Evolutionary conservation across 2,329 filamentous ascomycete species (phyloP), one percentile per base, ranked within the genome.

Genomic region (Clarireedia monteithiana): DNA sequence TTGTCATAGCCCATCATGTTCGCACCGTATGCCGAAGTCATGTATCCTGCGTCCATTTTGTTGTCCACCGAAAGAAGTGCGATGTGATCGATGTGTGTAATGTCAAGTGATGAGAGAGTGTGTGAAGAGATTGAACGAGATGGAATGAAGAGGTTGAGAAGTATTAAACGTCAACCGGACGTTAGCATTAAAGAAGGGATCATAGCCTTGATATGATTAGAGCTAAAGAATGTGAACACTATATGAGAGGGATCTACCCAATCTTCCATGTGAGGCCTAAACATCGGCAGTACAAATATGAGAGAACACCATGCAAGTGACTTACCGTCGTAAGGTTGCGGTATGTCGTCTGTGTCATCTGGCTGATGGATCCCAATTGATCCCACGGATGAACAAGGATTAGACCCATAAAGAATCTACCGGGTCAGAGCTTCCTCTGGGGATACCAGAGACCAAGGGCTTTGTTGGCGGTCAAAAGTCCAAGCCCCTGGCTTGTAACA

Each of bases 311-410:
- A 64, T 66, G 64, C 60, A 61, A 64, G 56, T 64, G 63, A 67
- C 59, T 66, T 64, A 62, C 59, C 60, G 65, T 64, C 60, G 65
- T 64, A 57, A 62, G 64, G 64, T 53, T 53, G 50, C 42, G 50
- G 52, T 64, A 67, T 67, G 64, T 67, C 60, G 64, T 69, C 64
- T 67, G 66, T 69, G 66, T 68, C 66, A 68, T 68, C 56, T 64
- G 60, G 63, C 59, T 65, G 63, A 58, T 62, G 64, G 64, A 51
- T 24, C 49, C 36, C 39, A 51, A 44, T 51, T 45, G 51, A 63
- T 61, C 59, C 60, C 62, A 63, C 62, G 62, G 63, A 61, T 59
- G 55, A 61, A 47, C 63, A 63, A 45, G 48, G 48, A 46, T 56
- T 58, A 62, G 20, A 36, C 50, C 53, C 53, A 26, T 49, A 55